Percentiles rank a stretch among this genome's conserved stretches.
Conservation (phyloP, 495 filamentous ascomycete genomes). For the Parachaetomium inaequale region DNA sequence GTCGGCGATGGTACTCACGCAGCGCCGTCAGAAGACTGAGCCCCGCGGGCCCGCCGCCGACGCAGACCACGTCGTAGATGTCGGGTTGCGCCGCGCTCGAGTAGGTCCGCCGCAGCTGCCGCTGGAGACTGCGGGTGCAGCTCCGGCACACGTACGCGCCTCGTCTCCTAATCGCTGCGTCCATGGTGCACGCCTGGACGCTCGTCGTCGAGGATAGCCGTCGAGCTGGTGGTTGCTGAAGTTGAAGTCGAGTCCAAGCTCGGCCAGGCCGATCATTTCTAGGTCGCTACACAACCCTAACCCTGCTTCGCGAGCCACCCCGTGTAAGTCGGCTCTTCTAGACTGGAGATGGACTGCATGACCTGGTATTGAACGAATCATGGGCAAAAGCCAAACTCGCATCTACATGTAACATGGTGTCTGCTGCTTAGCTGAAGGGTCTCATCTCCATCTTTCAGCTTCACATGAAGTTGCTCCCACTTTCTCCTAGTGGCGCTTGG, state of each 20-base stretch:
- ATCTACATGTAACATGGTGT: too few relatives aligned
- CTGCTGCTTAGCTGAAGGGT: too few relatives aligned
- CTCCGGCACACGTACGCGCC: conserved; percentile 42
- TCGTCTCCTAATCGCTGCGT: conserved; percentile 21
- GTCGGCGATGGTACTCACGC: conserved; percentile 50
- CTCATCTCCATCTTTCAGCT: too few relatives aligned
- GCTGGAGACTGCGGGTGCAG: conserved; percentile 41
- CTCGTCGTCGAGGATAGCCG: too few relatives aligned
- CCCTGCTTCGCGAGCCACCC: not conserved
- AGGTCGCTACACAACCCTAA: conserved; percentile 5
- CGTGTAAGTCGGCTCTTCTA: too few relatives aligned
- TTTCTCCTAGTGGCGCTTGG: not conserved
- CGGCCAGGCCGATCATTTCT: not conserved
- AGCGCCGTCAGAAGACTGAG: conserved; percentile 83
- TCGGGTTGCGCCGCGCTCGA: conserved; percentile 45
- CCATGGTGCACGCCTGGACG: conserved; percentile 21
- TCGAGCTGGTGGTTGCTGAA: not conserved
- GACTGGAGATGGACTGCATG: too few relatives aligned
- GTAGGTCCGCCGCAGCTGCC: conserved; percentile 35
- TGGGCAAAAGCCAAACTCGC: too few relatives aligned
- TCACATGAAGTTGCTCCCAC: not conserved
- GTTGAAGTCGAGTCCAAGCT: conserved; percentile 3
- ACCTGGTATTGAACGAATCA: too few relatives aligned
- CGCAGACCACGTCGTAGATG: conserved; percentile 91
- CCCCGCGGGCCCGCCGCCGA: conserved; percentile 95